Conservation (phyloP, 768 basidiomycete genomes). For the Pholiota conissans region DNA sequence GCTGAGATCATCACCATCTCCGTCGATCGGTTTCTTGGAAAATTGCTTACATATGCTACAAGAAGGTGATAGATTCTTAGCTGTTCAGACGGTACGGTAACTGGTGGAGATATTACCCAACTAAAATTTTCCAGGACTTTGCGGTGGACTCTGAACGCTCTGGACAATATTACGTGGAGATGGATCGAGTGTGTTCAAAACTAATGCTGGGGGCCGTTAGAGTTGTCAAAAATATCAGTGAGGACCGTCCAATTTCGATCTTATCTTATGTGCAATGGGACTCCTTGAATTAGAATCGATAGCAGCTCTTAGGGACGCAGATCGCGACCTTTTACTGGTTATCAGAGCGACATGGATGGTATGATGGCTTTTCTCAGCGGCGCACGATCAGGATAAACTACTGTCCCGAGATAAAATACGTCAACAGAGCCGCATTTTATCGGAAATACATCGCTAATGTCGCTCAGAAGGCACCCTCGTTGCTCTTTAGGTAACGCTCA, state of each 20-base stretch:
- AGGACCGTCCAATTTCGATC: background rate
- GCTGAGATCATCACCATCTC: background rate
- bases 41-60: background rate
- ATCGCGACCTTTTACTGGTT: background rate
- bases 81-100: background rate
- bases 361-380: background rate
- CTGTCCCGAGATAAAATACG: background rate
- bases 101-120: background rate
- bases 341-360: background rate
- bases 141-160: background rate
- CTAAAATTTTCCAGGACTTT: background rate
- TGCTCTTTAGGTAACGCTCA: too few species aligned
- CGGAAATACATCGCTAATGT: too few species aligned
- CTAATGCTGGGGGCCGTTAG: background rate
- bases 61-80: background rate
- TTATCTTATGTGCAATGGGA: background rate
- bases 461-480: too few species aligned
- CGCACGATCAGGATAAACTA: background rate
- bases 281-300: background rate
- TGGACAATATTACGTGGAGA: background rate
- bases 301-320: background rate
- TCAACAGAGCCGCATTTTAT: background rate
- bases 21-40: background rate
- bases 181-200: background rate
- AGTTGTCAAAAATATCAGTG: background rate